These are phyloP conservation scores for Arthrobotrys conoides DNA, from an alignment of 2,329 filamentous ascomycete genomes.

Conservation along the genomic window DNA sequence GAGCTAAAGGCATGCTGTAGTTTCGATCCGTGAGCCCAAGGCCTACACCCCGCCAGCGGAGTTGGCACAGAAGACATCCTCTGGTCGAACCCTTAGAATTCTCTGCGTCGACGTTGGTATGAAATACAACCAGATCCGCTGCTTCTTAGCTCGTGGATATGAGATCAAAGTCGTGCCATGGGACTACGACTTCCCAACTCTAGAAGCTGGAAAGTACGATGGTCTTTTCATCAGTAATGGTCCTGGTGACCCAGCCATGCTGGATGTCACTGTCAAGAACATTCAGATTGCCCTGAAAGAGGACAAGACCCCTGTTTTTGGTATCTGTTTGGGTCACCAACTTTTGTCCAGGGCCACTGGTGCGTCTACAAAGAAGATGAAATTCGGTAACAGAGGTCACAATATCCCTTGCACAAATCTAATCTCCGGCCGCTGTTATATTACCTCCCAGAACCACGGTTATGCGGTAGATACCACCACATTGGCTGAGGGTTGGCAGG, in stretches of 20 bases:
- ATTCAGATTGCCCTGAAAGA: constrained; percentile 82
- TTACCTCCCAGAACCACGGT: constrained; percentile 98
- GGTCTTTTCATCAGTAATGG: constrained; percentile 98
- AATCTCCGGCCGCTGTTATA: constrained; percentile 96
- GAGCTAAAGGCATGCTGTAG: constrained; percentile 69
- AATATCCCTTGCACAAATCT: constrained; percentile 98
- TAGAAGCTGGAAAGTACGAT: constrained; percentile 87
- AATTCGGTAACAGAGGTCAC: constrained; percentile 98
- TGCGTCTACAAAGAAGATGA: constrained; percentile 92
- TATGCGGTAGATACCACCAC: constrained; percentile 88
- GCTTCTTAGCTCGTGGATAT: constrained; percentile 89
- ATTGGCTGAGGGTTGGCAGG: constrained; percentile 84
- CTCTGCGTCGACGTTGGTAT: constrained; percentile 96
- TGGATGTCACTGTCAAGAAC: constrained; percentile 83
- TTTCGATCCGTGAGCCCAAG: constrained; percentile 88
- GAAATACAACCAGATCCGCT: constrained; percentile 98
- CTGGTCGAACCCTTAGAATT: constrained; percentile 86
- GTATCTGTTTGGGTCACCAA: constrained; percentile 96
- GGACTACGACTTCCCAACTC: constrained; percentile 88
- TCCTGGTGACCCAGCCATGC: constrained; percentile 91
- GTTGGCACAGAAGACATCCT: constrained; percentile 84
- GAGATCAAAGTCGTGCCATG: constrained; percentile 96
- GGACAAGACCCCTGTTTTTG: constrained; percentile 88
- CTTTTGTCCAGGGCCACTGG: constrained; percentile 89
- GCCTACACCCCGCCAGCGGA: constrained; percentile 83